phyloP scores from a whole-genome alignment of 176 grass and related monocot genomes.

The Oryza meyeriana region DNA sequence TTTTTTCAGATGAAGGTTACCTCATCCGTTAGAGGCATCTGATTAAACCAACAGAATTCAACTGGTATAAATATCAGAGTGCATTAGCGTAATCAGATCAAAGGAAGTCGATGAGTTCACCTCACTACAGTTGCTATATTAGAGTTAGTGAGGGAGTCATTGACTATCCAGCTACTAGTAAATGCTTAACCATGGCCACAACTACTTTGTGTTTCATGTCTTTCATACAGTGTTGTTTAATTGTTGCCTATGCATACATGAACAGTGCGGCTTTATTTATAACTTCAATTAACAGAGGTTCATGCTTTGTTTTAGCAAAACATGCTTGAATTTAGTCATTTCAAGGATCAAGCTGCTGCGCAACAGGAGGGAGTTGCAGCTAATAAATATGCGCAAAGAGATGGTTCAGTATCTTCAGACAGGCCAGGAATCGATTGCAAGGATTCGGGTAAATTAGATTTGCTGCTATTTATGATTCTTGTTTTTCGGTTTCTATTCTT shows the following conservation, averaged over 20 bases:
- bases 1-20: not conserved
- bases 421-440: slow-evolving; percentile 79
- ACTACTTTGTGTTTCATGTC: not conserved
- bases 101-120: not conserved
- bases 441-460: slow-evolving; percentile 72
- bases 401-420: slow-evolving; percentile 92
- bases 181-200: not conserved
- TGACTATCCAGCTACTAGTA: not conserved
- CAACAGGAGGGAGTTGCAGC: slow-evolving; percentile 90
- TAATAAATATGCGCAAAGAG: slow-evolving; percentile 92
- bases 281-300: not conserved
- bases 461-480: not conserved
- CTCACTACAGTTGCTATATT: not conserved
- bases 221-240: not conserved
- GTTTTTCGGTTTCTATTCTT: not conserved
- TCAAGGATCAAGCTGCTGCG: slow-evolving; percentile 95
- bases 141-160: not conserved
- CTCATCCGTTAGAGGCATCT: slow-evolving; percentile 3
- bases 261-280: not conserved
- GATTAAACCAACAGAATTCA: not conserved
- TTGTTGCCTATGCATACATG: not conserved
- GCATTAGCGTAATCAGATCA: not conserved
- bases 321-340: slow-evolving; percentile 93
- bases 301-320: slow-evolving; percentile 63
- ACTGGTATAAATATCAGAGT: not conserved